These are phyloP conservation scores for Cladosporium velox DNA, from an alignment of 2,329 filamentous ascomycete species.

Conservation along the genomic window DNA sequence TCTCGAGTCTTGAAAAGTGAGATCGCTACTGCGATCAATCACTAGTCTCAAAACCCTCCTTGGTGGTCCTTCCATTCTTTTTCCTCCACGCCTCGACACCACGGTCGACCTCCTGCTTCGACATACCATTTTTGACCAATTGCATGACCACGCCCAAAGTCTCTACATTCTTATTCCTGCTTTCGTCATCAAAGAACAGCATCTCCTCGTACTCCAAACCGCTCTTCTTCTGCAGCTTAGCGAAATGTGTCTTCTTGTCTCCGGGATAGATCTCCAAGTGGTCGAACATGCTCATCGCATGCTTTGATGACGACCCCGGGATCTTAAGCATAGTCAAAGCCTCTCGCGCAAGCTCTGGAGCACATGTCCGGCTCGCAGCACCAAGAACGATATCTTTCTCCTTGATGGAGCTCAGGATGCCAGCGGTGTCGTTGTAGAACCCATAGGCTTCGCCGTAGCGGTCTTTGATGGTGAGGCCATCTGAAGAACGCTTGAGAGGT, in stretches of 20 bases:
- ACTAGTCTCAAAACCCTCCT: slow-evolving; percentile 21
- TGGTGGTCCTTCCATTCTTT: slow-evolving; percentile 56
- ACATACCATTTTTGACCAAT: slow-evolving; percentile 77
- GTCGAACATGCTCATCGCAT: slow-evolving; percentile 56
- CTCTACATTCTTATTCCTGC: slow-evolving; percentile 81
- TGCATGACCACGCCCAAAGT: slow-evolving; percentile 80
- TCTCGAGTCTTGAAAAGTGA: neutral
- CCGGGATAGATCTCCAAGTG: slow-evolving; percentile 67
- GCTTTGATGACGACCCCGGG: slow-evolving; percentile 51
- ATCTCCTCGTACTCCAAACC: slow-evolving; percentile 77
- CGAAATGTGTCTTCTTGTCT: slow-evolving; percentile 84
- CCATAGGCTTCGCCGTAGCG: slow-evolving; percentile 48
- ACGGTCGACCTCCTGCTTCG: slow-evolving; percentile 72
- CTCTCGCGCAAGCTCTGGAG: slow-evolving; percentile 77
- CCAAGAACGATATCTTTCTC: slow-evolving; percentile 60
- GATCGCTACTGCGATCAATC: neutral
- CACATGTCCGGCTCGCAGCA: slow-evolving; percentile 77
- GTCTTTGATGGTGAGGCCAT: slow-evolving; percentile 54
- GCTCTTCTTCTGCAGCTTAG: slow-evolving; percentile 68
- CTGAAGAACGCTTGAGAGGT: slow-evolving; percentile 60
- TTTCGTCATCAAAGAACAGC: slow-evolving; percentile 95
- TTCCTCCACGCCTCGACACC: slow-evolving; percentile 81
- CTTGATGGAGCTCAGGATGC: slow-evolving; percentile 59
- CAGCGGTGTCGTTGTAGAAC: slow-evolving; percentile 50
- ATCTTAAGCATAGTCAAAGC: slow-evolving; percentile 75